These are phyloP conservation scores for Gossypium lobatum DNA, from an alignment of 441 rosid species.

Conservation along the genomic window DNA sequence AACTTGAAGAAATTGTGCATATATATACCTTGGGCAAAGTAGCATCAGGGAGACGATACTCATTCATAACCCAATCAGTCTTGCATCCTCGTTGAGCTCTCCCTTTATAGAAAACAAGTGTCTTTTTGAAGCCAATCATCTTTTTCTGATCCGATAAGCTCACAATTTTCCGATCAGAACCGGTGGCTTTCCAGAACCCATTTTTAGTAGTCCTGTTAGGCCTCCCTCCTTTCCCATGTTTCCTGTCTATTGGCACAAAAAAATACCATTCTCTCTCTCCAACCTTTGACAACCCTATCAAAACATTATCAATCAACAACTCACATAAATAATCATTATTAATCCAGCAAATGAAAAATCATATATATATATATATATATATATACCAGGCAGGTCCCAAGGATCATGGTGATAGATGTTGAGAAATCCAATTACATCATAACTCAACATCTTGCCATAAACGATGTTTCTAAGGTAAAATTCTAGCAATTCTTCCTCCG, in stretches of 20 bases:
- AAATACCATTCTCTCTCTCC: slow-evolving; percentile 98
- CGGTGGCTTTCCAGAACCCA: slow-evolving; percentile 98
- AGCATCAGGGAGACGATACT: slow-evolving; percentile 81
- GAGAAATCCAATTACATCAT: slow-evolving; percentile 50
- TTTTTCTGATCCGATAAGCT: slow-evolving; percentile 62
- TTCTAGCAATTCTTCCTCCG: slow-evolving; percentile 82
- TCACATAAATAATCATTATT: not conserved
- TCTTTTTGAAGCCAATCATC: slow-evolving; percentile 69
- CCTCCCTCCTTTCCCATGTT: slow-evolving; percentile 81
- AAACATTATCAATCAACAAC: not conserved
- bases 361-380: not conserved
- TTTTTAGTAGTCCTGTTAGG: slow-evolving; percentile 79
- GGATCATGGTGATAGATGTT: slow-evolving; percentile 85
- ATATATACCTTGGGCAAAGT: slow-evolving; percentile 55
- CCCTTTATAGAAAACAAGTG: slow-evolving; percentile 89
- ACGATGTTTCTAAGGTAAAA: slow-evolving; percentile 78
- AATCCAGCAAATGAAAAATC: not conserved
- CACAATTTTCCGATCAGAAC: slow-evolving; percentile 80
- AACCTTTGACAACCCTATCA: slow-evolving; percentile 56
- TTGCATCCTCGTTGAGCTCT: slow-evolving; percentile 80
- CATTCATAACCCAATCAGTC: slow-evolving; percentile 98
- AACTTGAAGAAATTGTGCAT: no score
- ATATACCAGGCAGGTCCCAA: slow-evolving; percentile 80
- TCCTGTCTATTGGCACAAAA: slow-evolving; percentile 87
- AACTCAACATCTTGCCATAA: slow-evolving; percentile 37